These are phyloP conservation scores for Phytopythium kandeliae DNA, from an alignment of 352 stramenopile species.

Conservation along the genomic window DNA sequence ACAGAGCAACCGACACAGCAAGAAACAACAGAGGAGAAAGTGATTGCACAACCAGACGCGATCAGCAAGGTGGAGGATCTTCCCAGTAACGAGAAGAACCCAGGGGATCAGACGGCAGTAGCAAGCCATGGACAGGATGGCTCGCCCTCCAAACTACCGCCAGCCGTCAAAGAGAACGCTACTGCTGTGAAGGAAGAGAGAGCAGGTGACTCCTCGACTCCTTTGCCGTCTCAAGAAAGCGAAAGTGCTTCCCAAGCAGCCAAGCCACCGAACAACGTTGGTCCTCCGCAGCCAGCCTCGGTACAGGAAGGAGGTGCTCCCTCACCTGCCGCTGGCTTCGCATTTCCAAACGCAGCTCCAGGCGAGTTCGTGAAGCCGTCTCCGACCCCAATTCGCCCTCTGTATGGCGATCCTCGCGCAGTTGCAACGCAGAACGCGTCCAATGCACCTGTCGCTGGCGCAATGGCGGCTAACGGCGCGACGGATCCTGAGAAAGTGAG, in stretches of 20 bases:
- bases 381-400: slow-evolving; percentile 68
- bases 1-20: neutral
- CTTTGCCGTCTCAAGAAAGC: neutral
- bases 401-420: slow-evolving; percentile 56
- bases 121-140: neutral
- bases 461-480: neutral
- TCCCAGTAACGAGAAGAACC: neutral
- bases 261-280: neutral
- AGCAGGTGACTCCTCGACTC: neutral
- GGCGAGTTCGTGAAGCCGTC: slow-evolving; percentile 52
- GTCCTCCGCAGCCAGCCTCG: no score
- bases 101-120: neutral
- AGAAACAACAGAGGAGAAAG: neutral
- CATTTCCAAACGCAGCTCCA: neutral
- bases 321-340: neutral
- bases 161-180: no score
- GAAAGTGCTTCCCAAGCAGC: neutral
- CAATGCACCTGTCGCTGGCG: neutral
- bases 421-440: slow-evolving; percentile 7
- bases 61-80: neutral
- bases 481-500: neutral
- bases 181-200: neutral
- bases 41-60: neutral
- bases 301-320: neutral
- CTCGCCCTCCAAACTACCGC: neutral